Evolutionary conservation across 495 filamentous ascomycete genomes (phyloP), one percentile per base, ranked within the genome.

Genomic region (Immersiella caudata): DNA sequence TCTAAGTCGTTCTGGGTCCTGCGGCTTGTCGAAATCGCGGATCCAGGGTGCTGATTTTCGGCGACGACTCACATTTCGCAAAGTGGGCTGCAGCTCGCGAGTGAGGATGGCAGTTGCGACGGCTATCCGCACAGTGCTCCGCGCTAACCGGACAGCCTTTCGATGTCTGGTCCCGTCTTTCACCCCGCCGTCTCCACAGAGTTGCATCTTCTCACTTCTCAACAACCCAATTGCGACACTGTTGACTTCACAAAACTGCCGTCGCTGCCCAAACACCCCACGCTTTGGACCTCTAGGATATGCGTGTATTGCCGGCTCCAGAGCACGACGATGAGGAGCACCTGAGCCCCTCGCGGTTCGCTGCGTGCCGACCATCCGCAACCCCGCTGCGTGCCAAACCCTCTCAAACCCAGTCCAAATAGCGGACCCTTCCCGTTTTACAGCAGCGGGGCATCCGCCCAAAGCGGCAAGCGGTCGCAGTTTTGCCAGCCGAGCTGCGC

Each of bases 401-500:
- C 1, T 1, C 0, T 29, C 46, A 40, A 27, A 60, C 66, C 64
- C 55, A 65, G 72, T 73, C 21, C 26, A 27, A 60, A 68, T 73
- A 75, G 67, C 68, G 4, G 0, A n/a, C 12, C 18, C 2, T 16
- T 27, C 46, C n/a, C 21, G 40, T 64, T 55, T 6, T 49, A 46
- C 29, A 29, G 46, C 16, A 67, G 69, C 60, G 72, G 67, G 67
- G 70, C 26, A 3, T 64, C 6, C 50, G 35, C 66, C 68, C 54
- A 67, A 75, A 75, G 57, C 65, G 70, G 74, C 61, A 76, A 73
- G 75, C 75, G 75, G 75, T 78, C 72, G 67, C 63, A 60, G 66
- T 67, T 70, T 68, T 59, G 46, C 65, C 55, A 56, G 40, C 60
- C 51, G 36, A 56, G 64, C 52, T 68, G 24, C 60, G 49, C 26